These are phyloP conservation scores for Effrenium voratum DNA, from an alignment of 73 alveolate genomes.

Conservation along the genomic window DNA sequence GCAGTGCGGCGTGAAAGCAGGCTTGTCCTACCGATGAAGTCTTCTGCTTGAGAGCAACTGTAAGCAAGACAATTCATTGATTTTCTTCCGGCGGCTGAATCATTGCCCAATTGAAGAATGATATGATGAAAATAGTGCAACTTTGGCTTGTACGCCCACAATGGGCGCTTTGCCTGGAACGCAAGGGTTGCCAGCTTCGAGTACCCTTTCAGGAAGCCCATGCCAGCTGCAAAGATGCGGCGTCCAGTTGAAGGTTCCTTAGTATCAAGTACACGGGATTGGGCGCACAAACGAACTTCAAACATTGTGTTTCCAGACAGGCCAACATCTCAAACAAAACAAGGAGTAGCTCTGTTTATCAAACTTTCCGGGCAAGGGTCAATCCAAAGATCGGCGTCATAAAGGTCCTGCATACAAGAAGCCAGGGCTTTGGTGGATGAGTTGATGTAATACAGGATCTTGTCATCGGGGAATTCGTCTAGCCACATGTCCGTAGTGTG, in stretches of 20 bases:
- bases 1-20: neutral
- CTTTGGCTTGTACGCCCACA: constrained; percentile 3
- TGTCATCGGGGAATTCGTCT: neutral
- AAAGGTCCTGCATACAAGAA: neutral
- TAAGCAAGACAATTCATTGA: neutral
- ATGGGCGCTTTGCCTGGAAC: neutral
- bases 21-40: neutral
- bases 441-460: neutral
- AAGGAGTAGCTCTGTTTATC: neutral
- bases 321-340: neutral
- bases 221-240: neutral
- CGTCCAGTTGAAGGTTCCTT: neutral
- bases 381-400: neutral
- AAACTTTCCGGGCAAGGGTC: neutral
- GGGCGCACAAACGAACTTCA: neutral
- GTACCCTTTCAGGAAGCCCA: neutral
- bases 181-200: neutral
- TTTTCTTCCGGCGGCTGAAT: neutral
- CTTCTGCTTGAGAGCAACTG: neutral
- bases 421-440: neutral
- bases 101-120: neutral
- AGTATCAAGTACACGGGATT: neutral
- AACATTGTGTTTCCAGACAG: neutral
- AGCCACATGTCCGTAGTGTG: neutral
- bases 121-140: constrained; percentile 1